phyloP scores from a whole-genome alignment of 129 eudicot species.

The Chrysanthemum makinoi region DNA sequence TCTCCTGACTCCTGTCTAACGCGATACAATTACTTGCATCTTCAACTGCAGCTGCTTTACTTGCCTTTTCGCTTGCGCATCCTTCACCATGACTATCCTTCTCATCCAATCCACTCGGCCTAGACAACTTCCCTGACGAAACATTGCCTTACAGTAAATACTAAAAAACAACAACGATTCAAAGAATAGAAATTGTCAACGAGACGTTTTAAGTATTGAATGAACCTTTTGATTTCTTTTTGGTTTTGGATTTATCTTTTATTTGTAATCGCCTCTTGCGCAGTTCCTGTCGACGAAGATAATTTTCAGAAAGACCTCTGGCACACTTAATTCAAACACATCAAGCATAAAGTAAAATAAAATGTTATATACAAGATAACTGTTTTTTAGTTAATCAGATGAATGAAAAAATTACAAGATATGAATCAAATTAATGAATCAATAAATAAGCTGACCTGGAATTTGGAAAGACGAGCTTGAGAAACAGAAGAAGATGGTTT shows the following conservation, averaged over 20 bases:
- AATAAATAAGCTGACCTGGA: constrained; percentile 32
- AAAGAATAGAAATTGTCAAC: neutral
- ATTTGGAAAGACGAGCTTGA: constrained; percentile 50
- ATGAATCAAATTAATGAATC: no score
- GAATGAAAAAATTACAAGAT: no score
- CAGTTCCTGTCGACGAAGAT: constrained; percentile 51
- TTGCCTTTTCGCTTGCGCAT: constrained; percentile 12
- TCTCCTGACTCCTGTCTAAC: constrained; percentile 10
- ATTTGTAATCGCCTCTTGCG: constrained; percentile 76
- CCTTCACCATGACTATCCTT: constrained; percentile 31
- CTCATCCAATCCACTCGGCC: constrained; percentile 24
- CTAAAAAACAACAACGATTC: constrained; percentile 10
- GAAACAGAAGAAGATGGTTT: constrained; percentile 34
- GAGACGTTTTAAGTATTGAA: neutral
- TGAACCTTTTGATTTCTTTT: constrained; percentile 59
- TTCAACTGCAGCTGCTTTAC: constrained; percentile 12
- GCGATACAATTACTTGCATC: constrained; percentile 23
- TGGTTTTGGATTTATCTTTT: constrained; percentile 53
- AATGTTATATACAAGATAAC: no score
- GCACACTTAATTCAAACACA: no score
- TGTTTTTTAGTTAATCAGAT: no score
- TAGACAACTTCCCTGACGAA: constrained; percentile 31
- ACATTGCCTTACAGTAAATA: neutral
- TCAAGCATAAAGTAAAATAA: no score
- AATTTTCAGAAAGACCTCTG: neutral